These are phyloP conservation scores for Solanum appendiculatum DNA, from an alignment of 257 asterid genomes.

Conservation along the genomic window DNA sequence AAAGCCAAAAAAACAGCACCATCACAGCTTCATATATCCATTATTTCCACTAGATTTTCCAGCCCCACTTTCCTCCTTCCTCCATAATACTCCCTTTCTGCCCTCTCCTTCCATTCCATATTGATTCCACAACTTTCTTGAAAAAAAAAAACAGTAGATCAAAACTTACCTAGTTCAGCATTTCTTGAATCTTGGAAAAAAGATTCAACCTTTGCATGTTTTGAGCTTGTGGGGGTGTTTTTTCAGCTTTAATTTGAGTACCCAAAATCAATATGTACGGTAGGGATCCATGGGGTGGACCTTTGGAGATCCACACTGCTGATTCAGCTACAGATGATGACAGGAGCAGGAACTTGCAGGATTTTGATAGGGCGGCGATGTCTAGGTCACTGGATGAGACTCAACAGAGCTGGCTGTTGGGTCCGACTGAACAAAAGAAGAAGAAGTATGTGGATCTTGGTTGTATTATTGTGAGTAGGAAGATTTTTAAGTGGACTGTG, in stretches of 20 bases:
- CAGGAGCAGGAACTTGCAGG: slow-evolving; percentile 79
- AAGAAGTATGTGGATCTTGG: slow-evolving; percentile 97
- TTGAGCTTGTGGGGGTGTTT: not conserved
- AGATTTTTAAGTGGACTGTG: slow-evolving; percentile 83
- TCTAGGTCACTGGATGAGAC: slow-evolving; percentile 91
- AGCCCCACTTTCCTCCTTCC: not conserved
- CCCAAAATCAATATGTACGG: slow-evolving; percentile 58
- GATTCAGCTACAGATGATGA: slow-evolving; percentile 99
- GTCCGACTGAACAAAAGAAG: slow-evolving; percentile 97
- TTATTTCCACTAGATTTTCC: slow-evolving; percentile 5
- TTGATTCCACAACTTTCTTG: not conserved
- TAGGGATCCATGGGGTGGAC: slow-evolving; percentile 98
- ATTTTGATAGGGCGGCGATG: slow-evolving; percentile 86
- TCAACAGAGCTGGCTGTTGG: slow-evolving; percentile 96
- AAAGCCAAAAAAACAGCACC: slow-evolving; percentile 1
- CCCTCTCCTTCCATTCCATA: not conserved
- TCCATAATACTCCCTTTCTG: not conserved
- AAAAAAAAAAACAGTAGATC: not conserved
- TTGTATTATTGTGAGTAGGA: slow-evolving; percentile 79
- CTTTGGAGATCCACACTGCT: slow-evolving; percentile 80
- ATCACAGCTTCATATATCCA: slow-evolving; percentile 13
- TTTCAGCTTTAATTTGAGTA: not conserved
- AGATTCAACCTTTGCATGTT: not conserved
- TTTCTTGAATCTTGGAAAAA: not conserved
- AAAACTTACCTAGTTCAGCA: not conserved